Conservation (phyloP, 805 yeast genomes). For the Wickerhamiella brachini region DNA sequence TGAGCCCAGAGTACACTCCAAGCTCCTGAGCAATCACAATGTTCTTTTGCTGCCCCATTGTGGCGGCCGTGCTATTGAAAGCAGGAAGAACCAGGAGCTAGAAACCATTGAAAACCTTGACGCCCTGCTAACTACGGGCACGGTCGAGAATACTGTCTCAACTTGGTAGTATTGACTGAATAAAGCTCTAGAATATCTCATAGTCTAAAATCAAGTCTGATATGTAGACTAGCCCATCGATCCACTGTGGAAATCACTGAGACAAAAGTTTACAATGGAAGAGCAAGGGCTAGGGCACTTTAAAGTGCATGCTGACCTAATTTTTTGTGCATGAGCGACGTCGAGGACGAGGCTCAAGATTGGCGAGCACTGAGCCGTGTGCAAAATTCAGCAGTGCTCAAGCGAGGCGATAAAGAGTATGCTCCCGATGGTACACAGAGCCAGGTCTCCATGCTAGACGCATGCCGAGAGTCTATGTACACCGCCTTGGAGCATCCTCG, state of each 20-base stretch:
- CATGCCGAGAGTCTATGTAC: conserved; percentile 59
- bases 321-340: conserved; percentile 14
- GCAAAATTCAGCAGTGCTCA: conserved; percentile 19
- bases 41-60: conserved; percentile 45
- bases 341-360: conserved; percentile 28
- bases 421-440: conserved; percentile 62
- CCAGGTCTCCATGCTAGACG: conserved; percentile 36
- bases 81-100: conserved; percentile 63
- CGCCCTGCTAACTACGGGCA: conserved; percentile 46
- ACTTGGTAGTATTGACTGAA: too few species aligned
- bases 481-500: conserved; percentile 36
- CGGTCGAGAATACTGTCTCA: conserved; percentile 43
- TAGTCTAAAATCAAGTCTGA: too few species aligned
- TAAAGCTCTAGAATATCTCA: too few species aligned
- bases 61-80: conserved; percentile 29
- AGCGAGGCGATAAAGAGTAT: conserved; percentile 73
- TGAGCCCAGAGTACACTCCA: conserved; percentile 41
- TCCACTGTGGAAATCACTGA: too few species aligned
- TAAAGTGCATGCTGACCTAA: neutral
- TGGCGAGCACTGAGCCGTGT: conserved; percentile 24
- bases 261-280: too few species aligned
- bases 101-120: conserved; percentile 57
- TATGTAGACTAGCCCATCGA: too few species aligned
- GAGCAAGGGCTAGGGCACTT: too few species aligned
- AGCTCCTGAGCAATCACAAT: conserved; percentile 31